phyloP scores from a whole-genome alignment of 2,329 filamentous ascomycete species.

The Venturiaceae sp. region DNA sequence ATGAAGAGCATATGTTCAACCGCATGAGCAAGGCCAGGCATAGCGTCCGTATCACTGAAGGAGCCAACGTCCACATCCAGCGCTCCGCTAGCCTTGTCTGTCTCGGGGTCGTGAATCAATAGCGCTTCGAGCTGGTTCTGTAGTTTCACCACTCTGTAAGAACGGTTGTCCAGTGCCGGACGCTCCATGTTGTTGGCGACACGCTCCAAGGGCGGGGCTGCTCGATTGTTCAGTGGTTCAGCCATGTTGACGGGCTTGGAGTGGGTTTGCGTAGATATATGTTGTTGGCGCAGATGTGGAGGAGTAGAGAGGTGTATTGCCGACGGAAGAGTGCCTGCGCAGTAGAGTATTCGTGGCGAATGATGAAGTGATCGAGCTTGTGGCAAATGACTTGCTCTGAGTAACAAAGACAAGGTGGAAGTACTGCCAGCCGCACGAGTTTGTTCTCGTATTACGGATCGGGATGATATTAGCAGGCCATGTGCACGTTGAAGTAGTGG shows the following conservation, averaged over 20 bases:
- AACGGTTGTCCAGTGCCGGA: conserved; percentile 73
- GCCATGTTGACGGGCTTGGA: background rate
- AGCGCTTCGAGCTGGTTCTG: conserved; percentile 83
- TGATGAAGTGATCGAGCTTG: background rate
- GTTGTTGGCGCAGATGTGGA: background rate
- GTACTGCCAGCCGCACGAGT: background rate
- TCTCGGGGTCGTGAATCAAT: conserved; percentile 86
- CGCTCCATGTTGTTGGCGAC: conserved; percentile 65
- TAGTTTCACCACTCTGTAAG: conserved; percentile 78
- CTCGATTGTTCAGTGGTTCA: conserved; percentile 3
- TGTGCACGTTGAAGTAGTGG: background rate
- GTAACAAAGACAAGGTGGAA: background rate
- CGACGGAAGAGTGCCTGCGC: background rate
- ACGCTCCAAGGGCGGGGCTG: conserved; percentile 15
- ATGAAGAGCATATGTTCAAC: conserved; percentile 97
- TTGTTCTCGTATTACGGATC: background rate
- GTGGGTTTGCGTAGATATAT: background rate
- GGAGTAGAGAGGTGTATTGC: background rate
- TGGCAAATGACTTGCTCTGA: background rate
- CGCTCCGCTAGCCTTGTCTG: conserved; percentile 92
- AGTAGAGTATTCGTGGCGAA: background rate
- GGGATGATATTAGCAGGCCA: background rate
- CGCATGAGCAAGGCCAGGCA: conserved; percentile 92
- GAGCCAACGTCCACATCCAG: conserved; percentile 94
- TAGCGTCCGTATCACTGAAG: conserved; percentile 82